A percentile compares a stretch with the other conserved stretches of the same genome.
phyloP scores from a whole-genome alignment of 1,284 basidiomycete species.

The Thecaphora thlaspeos region DNA sequence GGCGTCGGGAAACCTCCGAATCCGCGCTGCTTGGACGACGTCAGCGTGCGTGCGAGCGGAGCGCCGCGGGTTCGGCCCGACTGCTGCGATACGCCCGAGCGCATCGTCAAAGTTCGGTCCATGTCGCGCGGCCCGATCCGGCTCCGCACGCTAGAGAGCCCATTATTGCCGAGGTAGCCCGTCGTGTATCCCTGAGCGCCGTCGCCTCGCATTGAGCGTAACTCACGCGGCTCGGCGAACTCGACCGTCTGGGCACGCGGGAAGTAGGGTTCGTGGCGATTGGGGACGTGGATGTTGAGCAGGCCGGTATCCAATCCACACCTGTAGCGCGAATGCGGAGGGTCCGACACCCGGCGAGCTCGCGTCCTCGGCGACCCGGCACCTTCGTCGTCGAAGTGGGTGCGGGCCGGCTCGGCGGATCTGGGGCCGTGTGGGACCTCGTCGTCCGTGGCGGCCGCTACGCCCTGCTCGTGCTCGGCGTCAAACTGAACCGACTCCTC shows the following conservation, averaged over 20 bases:
- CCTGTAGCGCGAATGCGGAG: constrained; percentile 20
- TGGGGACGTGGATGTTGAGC: constrained; percentile 1
- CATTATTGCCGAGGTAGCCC: not conserved
- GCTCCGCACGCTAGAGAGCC: constrained; percentile 18
- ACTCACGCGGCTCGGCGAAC: constrained; percentile 60
- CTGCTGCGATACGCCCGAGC: constrained; percentile 17
- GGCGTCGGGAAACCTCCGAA: constrained; percentile 91
- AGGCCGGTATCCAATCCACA: constrained; percentile 37
- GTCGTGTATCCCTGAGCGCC: constrained; percentile 11
- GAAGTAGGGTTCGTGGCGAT: constrained; percentile 58
- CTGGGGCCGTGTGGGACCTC: not conserved
- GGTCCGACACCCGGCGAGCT: constrained; percentile 32
- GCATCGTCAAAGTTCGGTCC: constrained; percentile 33
- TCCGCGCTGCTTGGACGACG: constrained; percentile 59
- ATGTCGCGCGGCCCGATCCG: constrained; percentile 20
- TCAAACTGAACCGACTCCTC: constrained; percentile 13
- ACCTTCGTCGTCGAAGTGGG: constrained; percentile 8
- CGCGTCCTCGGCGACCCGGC: constrained; percentile 5
- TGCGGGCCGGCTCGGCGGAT: not conserved
- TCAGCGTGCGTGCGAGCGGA: constrained; percentile 58
- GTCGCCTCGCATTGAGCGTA: constrained; percentile 10
- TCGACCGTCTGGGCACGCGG: constrained; percentile 66
- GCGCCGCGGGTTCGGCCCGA: constrained; percentile 30
- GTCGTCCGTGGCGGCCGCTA: constrained; percentile 7
- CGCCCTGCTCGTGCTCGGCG: constrained; percentile 19